Base-by-base conservation (phyloP, 352 stramenopile genomes). In the Phytophthora lateralis region DNA sequence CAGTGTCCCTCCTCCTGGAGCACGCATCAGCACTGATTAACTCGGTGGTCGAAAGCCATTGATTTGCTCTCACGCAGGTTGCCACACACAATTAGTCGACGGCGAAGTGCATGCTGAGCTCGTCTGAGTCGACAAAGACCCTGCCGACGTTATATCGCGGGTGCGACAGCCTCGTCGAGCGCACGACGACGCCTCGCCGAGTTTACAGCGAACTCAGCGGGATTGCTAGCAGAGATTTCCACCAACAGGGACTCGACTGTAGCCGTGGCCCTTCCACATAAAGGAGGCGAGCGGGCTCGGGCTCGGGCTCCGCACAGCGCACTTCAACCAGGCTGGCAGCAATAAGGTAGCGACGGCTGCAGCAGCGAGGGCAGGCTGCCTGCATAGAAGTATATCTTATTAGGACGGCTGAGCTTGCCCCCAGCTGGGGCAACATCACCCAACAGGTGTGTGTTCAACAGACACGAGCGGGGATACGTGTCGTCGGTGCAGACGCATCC, bases 401-500 rank as follows among this genome's bases (percentile, higher is more conserved):
- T 29, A 29, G 26, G 27, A 32, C 27, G 27, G 27, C 32, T 38
- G 32, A 12, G 30, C 30, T 35, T 14, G 30, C 21, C 30, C 32
- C 32, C 32, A 38, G 32, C 32, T 38, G 32, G 30, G 30, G 30
- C 30, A 35, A 35, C 30, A 35, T 3, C 30, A 15, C 8, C 2
- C 9, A 29, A 29, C 26, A 29, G 26, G 26, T 29, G 26, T 29
- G 6, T 32, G 7, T 32, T 32, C 27, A 11, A 32, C 27, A 32
- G 27, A 1, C 27, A 32, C 2, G 6, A 8, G 6, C 27, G 11
- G 35, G 39, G 52, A 60, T 52, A 60, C 52, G 45, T 43, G 18
- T 58, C 38, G 52, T 60, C 39, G 41, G 27, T 42, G 34, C 15
- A 24, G 51, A 11, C 37, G 32, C 27, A 50, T 58, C 51, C 37